Conservation (phyloP, 169 alveolate species). For the Plasmodium ovale region DNA sequence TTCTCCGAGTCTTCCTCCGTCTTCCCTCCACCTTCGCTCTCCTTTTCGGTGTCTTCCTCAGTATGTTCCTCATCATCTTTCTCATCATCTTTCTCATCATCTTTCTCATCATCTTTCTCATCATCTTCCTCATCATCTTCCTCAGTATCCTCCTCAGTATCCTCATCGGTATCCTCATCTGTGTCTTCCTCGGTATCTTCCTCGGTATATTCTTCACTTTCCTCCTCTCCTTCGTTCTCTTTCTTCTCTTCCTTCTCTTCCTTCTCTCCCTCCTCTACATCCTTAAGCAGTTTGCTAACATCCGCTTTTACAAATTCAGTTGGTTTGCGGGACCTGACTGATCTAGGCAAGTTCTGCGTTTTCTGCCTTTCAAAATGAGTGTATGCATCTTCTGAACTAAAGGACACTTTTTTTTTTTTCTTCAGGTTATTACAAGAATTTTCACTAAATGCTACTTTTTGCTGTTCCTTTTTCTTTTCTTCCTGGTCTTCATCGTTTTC, state of each 20-base stretch:
- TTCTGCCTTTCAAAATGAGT: conserved; percentile 19
- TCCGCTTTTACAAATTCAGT: conserved; percentile 56
- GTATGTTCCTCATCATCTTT: background rate
- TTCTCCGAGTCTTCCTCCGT: background rate
- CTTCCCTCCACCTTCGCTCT: background rate
- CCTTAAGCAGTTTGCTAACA: conserved; percentile 8
- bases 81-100: background rate
- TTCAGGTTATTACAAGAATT: background rate
- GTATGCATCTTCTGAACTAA: conserved; percentile 35
- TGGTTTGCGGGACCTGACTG: conserved; percentile 61
- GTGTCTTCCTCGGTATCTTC: background rate
- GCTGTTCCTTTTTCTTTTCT: background rate
- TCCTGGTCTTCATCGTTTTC: background rate
- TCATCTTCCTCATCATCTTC: background rate
- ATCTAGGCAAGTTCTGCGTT: conserved; percentile 13
- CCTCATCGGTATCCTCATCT: background rate
- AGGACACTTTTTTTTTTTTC: conserved; percentile 26
- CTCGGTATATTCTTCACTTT: background rate
- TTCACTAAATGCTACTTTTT: background rate
- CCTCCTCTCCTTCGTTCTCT: conserved; percentile 13
- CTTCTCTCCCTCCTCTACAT: conserved; percentile 8
- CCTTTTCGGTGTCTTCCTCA: conserved; percentile 2
- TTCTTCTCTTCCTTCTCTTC: background rate
- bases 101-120: background rate
- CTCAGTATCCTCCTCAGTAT: background rate